Evolutionary conservation across 2,329 filamentous ascomycete species (phyloP), one percentile per base, ranked within the genome.

Genomic region (Fusarium hostae): DNA sequence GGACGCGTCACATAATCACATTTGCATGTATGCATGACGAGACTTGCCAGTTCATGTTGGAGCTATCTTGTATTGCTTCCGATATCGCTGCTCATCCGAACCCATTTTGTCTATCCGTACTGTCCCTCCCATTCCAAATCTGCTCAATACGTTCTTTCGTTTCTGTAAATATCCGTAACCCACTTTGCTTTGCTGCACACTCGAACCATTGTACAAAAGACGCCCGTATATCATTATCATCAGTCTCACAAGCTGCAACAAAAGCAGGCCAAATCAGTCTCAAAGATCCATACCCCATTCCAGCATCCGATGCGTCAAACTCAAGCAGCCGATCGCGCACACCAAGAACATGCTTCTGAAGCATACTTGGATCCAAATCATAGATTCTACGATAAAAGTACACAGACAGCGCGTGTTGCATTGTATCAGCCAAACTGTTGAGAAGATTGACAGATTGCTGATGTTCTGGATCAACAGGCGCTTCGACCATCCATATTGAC

Each of bases 361-460:
- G 43, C 59, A 73, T 71, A 3, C 43, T 28, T 1, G 52, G 24
- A 2, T 73, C 71, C 1, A 73, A 11, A 6, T 73, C 66, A 3
- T 73, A 73, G 0, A 73, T 63, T 11, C 37, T 61, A 1, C 71
- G 71, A 11, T 73, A 73, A 4, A 73, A 73, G 6, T 73, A 71
- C 0, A 73, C 57, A 2, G 70, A 43, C 5, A 73, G 59, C 0
- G 71, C 71, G 20, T 71, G 40, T 8, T 73, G 67, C 70, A 73
- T 73, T 0, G 70, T 62, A 6, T 68, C 59, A 2, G 66, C 58
- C 5, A 73, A 7, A 2, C 47, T 71, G 1, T 68, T 61, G 9
- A 73, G 41, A 11, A 73, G 40, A 2, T 32, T 15, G 18, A 68
- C 11, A 1, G 66, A 63, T 11, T 71, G 66, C 1, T 68, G 61